A percentile compares a stretch with the other conserved stretches of the same genome.
phyloP scores from a whole-genome alignment of 352 stramenopile genomes.

The Phytophthora boehmeriae region DNA sequence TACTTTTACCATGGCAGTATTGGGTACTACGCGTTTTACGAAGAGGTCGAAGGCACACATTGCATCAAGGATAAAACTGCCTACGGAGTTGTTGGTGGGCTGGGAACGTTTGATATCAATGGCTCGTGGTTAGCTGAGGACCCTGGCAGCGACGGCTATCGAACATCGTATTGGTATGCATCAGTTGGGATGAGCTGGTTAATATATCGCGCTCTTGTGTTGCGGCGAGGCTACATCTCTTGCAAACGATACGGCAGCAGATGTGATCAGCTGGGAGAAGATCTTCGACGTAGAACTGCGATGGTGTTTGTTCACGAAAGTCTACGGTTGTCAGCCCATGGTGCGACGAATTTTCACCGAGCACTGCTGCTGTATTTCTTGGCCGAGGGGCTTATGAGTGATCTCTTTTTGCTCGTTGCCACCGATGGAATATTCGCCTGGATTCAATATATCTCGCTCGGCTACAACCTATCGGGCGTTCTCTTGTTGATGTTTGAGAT shows the following conservation, averaged over 20 bases:
- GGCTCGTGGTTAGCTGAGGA: constrained; percentile 6
- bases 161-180: constrained; percentile 15
- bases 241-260: constrained; percentile 7
- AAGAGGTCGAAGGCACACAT: constrained; percentile 7
- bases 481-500: constrained; percentile 26
- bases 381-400: constrained; percentile 23
- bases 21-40: constrained; percentile 17
- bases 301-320: constrained; percentile 14
- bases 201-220: constrained; percentile 7
- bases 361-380: constrained; percentile 20
- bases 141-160: constrained; percentile 1
- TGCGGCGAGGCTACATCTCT: constrained; percentile 4
- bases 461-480: constrained; percentile 29
- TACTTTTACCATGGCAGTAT: constrained; percentile 18
- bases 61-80: neutral
- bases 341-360: constrained; percentile 20
- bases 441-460: constrained; percentile 24
- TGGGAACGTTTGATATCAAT: constrained; percentile 20
- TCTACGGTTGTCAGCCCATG: constrained; percentile 10
- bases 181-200: constrained; percentile 11
- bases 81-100: neutral
- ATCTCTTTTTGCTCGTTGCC: constrained; percentile 24
- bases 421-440: constrained; percentile 18
- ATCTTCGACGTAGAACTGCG: neutral
- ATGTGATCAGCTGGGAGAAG: constrained; percentile 5